A percentile compares a stretch with the other conserved stretches of the same genome.
Conservation (phyloP, 495 filamentous ascomycete species). For the Pyrenula aspistea region DNA sequence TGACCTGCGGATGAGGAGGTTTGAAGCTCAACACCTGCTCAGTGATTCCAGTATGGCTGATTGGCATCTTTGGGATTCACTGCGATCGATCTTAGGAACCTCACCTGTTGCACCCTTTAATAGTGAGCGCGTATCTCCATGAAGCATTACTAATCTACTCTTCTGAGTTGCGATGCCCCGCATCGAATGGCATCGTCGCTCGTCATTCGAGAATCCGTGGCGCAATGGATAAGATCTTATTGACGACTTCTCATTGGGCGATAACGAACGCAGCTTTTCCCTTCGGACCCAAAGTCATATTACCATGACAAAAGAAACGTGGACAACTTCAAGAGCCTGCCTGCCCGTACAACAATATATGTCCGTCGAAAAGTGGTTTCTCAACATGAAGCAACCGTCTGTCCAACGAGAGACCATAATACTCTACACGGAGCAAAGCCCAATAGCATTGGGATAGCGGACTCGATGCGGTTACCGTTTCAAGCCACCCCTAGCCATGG, state of each 20-base stretch:
- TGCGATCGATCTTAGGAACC: slow-evolving; percentile 1
- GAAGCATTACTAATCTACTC: background rate
- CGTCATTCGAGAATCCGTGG: slow-evolving; percentile 1
- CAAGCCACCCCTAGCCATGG: background rate
- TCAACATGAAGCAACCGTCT: background rate
- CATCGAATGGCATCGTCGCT: background rate
- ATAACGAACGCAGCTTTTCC: background rate
- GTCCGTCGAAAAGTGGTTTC: background rate
- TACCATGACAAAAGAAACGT: background rate
- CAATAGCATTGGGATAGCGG: slow-evolving; percentile 1
- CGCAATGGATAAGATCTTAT: background rate
- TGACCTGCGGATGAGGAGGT: slow-evolving; percentile 4
- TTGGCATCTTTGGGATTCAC: slow-evolving; percentile 3
- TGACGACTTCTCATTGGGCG: background rate
- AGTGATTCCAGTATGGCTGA: slow-evolving; percentile 8
- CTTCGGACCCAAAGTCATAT: background rate
- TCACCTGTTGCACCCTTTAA: background rate
- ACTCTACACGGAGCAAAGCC: background rate
- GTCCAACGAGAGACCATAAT: background rate
- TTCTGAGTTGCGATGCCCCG: background rate
- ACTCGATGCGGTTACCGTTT: background rate
- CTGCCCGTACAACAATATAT: background rate
- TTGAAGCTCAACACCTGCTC: slow-evolving; percentile 5
- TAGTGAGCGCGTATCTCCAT: background rate
- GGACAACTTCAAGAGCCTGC: background rate